These are phyloP conservation scores for Candida coquimbonensis DNA, from an alignment of 805 yeast genomes.

Conservation along the genomic window DNA sequence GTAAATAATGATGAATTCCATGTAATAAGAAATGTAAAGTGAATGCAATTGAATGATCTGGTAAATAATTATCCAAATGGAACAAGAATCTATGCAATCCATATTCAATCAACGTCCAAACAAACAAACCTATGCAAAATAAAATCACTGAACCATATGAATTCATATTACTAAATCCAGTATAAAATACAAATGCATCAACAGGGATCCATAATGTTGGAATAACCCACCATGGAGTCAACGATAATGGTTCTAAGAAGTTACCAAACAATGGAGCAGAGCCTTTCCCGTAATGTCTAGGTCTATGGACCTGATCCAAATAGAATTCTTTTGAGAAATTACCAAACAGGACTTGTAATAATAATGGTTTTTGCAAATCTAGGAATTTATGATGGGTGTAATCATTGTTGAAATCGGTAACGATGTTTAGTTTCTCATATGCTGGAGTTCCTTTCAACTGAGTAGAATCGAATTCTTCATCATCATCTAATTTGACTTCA, in stretches of 20 bases:
- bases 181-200: constrained; percentile 52
- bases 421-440: constrained; percentile 63
- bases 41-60: constrained; percentile 68
- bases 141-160: constrained; percentile 42
- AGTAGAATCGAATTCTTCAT: constrained; percentile 40
- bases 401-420: constrained; percentile 74
- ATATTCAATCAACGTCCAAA: constrained; percentile 93
- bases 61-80: constrained; percentile 85
- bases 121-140: constrained; percentile 75
- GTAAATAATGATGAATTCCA: constrained; percentile 95
- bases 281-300: constrained; percentile 96
- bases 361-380: constrained; percentile 75
- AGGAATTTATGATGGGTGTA: constrained; percentile 73
- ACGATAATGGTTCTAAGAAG: constrained; percentile 82
- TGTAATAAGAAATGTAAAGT: constrained; percentile 86
- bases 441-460: constrained; percentile 61
- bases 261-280: constrained; percentile 95
- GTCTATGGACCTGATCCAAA: constrained; percentile 94
- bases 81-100: constrained; percentile 82
- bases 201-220: constrained; percentile 86
- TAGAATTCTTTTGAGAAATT: constrained; percentile 83
- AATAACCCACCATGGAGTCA: constrained; percentile 93
- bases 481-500: constrained; percentile 44
- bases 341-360: constrained; percentile 71
- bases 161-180: constrained; percentile 47